Evolutionary conservation across 495 filamentous ascomycete species (phyloP), one percentile per base, ranked within the genome.

Genomic region (Astrocystis sublimbata): DNA sequence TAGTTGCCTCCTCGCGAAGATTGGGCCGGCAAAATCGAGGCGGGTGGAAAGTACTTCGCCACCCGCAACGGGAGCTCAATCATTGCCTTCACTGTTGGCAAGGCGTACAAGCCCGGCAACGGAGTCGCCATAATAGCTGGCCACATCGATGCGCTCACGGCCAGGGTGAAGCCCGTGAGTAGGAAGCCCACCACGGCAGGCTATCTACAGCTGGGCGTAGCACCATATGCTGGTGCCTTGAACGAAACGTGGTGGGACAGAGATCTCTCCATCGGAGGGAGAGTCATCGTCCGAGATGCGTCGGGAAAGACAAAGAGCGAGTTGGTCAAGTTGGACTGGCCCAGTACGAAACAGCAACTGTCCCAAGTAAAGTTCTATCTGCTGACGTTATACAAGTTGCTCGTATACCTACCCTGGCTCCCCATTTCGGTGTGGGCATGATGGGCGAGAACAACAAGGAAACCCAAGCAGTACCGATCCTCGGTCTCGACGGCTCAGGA

Each of bases 171-270:
- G 85, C 93, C 93, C 3, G 86, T 96, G 4, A 88, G 91, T 61
- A 91, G 87, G 65, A 85, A 96, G 63, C 84, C 87, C 6, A 88
- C 78, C 51, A 91, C 88, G 68, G 86, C 89, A 23, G 93, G 93
- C 33, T 98, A 91, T 73, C 66, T 87, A n/a, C 92, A 97, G 77
- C 81, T 98, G 4, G 93, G 89, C 5, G 89, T 98, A 31, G 94
- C 94, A 4, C 94, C 90, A 0, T 98, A 97, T 71, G 94, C 92
- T 10, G 92, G 94, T 35, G 91, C 78, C 21, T 74, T 97, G 55
- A 92, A 93, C 65, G 78, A 76, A 55, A 96, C 93, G 2, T 96
- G 93, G 93, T 96, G 91, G 92, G 93, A 96, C 77, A 83, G 93
- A 15, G 94, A 98, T 76, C 82, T 98, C 41, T 88, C 89, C 50